phyloP scores from a whole-genome alignment of 495 filamentous ascomycete species.

The Podospora anserina region DNA sequence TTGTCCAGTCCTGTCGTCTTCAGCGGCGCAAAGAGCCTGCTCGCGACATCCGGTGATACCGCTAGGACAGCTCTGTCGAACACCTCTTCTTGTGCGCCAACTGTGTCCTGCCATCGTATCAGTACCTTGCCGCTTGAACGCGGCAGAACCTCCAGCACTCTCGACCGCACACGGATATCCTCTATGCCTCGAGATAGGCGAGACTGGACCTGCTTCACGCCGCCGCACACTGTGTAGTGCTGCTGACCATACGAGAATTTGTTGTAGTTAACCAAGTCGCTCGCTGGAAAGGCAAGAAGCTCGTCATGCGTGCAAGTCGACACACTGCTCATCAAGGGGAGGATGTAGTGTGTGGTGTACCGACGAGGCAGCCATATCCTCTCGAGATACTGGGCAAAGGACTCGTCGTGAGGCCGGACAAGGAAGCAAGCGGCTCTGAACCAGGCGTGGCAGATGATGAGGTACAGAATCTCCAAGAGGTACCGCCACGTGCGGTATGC shows the following conservation, averaged over 20 bases:
- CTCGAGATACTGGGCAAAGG: conserved; percentile 41
- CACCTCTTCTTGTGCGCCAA: conserved; percentile 13
- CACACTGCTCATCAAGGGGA: conserved; percentile 53
- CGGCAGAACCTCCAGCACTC: conserved; percentile 8
- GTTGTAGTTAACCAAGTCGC: conserved; percentile 49
- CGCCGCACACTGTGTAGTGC: conserved; percentile 49
- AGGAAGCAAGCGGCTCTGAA: conserved; percentile 43
- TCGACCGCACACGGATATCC: conserved; percentile 8
- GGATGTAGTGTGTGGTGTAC: conserved; percentile 45
- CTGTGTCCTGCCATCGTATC: conserved; percentile 1
- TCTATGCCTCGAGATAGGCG: conserved; percentile 37
- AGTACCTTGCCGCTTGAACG: background rate
- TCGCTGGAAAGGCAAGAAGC: conserved; percentile 51
- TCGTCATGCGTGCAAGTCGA: conserved; percentile 51
- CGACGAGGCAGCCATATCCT: conserved; percentile 46
- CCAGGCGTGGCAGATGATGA: conserved; percentile 36
- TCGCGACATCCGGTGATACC: conserved; percentile 44
- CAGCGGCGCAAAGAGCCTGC: conserved; percentile 44
- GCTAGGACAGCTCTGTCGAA: conserved; percentile 48
- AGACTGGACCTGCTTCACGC: conserved; percentile 45
- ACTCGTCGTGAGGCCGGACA: conserved; percentile 36
- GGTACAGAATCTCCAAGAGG: conserved; percentile 40
- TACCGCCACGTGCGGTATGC: conserved; percentile 24
- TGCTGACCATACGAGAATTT: conserved; percentile 42
- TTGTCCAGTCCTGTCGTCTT: conserved; percentile 27